Percentiles rank a stretch among this genome's conserved stretches.
Conservation (phyloP, 176 grass and related monocot genomes). For the Guadua angustifolia region DNA sequence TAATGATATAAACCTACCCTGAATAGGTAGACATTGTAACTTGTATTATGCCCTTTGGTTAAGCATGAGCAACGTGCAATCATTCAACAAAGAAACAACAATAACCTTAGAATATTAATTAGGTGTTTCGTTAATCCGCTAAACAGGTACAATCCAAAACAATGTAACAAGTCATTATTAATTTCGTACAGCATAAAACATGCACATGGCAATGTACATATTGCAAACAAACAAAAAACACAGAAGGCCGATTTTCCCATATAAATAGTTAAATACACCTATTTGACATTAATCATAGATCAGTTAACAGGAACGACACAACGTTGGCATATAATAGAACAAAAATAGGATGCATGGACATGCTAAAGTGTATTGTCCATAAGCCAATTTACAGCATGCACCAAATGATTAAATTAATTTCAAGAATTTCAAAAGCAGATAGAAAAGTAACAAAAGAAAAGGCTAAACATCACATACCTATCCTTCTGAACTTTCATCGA, state of each 20-base stretch:
- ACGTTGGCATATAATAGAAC: neutral
- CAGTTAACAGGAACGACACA: neutral
- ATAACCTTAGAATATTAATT: neutral
- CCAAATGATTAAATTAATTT: constrained; percentile 15
- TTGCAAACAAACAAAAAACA: neutral
- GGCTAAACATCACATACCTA: constrained; percentile 50
- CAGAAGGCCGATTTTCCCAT: neutral
- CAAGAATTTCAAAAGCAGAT: neutral
- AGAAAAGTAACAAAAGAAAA: constrained; percentile 11
- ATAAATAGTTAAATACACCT: neutral
- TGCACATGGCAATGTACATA: neutral
- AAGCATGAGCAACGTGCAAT: constrained; percentile 11
- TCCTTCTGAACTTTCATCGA: constrained; percentile 67
- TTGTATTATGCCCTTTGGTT: neutral
- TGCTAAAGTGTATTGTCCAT: neutral
- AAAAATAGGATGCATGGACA: constrained; percentile 9
- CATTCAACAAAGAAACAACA: neutral
- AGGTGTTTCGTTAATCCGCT: neutral
- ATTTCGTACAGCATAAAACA: neutral
- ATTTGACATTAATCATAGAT: neutral
- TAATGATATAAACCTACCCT: neutral
- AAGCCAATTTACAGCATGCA: neutral
- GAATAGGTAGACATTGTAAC: neutral
- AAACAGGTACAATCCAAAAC: neutral
- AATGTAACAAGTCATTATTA: neutral